These are phyloP conservation scores for rapeseed (Brassica napus) DNA, from an alignment of 345 rosid species.

Conservation along the genomic window Da-Ae NC_063445.1:42612001-42612500, in stretches of 20 bases:
- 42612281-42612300: slow-evolving; percentile 60
- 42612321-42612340: slow-evolving; percentile 68
- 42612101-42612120: slow-evolving; percentile 17
- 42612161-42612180: slow-evolving; percentile 13
- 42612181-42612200: slow-evolving; percentile 44
- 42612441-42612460: neutral
- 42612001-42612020: slow-evolving; percentile 12
- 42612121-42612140: neutral
- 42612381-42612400: slow-evolving; percentile 60
- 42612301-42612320: slow-evolving; percentile 71
- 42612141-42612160: slow-evolving; percentile 23
- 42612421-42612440: slow-evolving; percentile 59
- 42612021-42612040: slow-evolving; percentile 21
- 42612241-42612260: slow-evolving; percentile 77
- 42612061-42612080: slow-evolving; percentile 41
- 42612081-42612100: slow-evolving; percentile 37
- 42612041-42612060: slow-evolving; percentile 30
- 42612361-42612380: slow-evolving; percentile 49
- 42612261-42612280: slow-evolving; percentile 65
- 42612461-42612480: neutral
- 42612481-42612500: neutral
- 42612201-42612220: slow-evolving; percentile 64
- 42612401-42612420: slow-evolving; percentile 57
- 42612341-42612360: slow-evolving; percentile 59
- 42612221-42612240: slow-evolving; percentile 60